Evolutionary conservation across 495 filamentous ascomycete species (phyloP).

Genomic region (Penicillium samsonianum): DNA sequence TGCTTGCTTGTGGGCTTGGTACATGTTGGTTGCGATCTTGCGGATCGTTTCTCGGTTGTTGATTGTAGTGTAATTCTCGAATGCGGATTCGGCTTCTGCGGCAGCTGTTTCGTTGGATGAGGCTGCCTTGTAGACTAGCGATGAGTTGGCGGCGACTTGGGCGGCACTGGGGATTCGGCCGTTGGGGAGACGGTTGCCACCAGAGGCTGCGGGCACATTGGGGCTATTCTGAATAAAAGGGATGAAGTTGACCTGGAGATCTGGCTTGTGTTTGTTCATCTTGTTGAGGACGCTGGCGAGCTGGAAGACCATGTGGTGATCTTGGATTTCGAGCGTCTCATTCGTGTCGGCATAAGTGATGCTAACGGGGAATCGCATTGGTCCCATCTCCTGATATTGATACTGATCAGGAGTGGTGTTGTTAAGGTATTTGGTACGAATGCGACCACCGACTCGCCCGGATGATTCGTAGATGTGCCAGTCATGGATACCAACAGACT

Average conservation of each 20-base stretch:
- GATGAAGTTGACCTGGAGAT: slow-evolving; percentile 65
- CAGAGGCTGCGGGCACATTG: slow-evolving; percentile 53
- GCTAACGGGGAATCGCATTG: slow-evolving; percentile 62
- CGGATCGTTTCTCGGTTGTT: slow-evolving; percentile 37
- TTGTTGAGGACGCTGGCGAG: slow-evolving; percentile 59
- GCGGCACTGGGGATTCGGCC: slow-evolving; percentile 45
- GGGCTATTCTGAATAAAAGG: slow-evolving; percentile 57
- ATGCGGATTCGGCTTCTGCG: slow-evolving; percentile 37
- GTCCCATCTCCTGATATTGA: slow-evolving; percentile 76
- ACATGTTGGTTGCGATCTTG: slow-evolving; percentile 59
- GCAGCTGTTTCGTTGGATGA: slow-evolving; percentile 39
- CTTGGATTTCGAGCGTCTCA: slow-evolving; percentile 55
- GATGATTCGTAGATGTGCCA: slow-evolving; percentile 58
- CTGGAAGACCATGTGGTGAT: slow-evolving; percentile 66
- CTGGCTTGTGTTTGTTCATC: slow-evolving; percentile 52
- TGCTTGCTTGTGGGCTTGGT: slow-evolving; percentile 57
- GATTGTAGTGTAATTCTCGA: slow-evolving; percentile 25
- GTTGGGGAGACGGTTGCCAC: slow-evolving; percentile 54
- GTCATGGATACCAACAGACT: slow-evolving; percentile 55
- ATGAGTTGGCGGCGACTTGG: slow-evolving; percentile 34
- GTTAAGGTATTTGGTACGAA: slow-evolving; percentile 64
- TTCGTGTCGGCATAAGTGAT: slow-evolving; percentile 53
- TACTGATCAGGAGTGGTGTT: slow-evolving; percentile 58
- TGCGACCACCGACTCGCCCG: slow-evolving; percentile 54
- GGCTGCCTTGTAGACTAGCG: slow-evolving; percentile 32